Percentiles rank a stretch among this genome's conserved stretches.
Evolutionary conservation across 2,329 filamentous ascomycete genomes (phyloP).

Genomic region (Beauveria brongniartii): DNA sequence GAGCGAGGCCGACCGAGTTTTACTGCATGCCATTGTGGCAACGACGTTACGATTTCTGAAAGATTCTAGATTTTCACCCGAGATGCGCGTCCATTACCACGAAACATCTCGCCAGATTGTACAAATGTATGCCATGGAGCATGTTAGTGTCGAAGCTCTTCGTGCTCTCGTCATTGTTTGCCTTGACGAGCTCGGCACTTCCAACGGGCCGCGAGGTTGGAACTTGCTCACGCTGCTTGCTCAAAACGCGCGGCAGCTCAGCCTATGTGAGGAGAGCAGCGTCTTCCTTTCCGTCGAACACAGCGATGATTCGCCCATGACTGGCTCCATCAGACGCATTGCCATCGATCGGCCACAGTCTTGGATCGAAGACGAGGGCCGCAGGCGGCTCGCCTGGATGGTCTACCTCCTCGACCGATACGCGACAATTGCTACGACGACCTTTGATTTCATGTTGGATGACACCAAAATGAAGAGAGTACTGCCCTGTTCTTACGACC

Average conservation of each 20-base stretch:
- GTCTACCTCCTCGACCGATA: conserved; percentile 37
- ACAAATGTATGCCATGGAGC: conserved; percentile 34
- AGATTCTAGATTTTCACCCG: conserved; percentile 28
- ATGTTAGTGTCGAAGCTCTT: conserved; percentile 31
- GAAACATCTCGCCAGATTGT: conserved; percentile 30
- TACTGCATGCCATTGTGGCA: conserved; percentile 36
- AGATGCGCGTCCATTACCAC: conserved; percentile 31
- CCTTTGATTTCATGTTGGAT: conserved; percentile 34
- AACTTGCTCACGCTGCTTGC: conserved; percentile 31
- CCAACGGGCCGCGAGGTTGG: conserved; percentile 34
- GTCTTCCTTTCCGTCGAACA: conserved; percentile 27
- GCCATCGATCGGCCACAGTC: conserved; percentile 29
- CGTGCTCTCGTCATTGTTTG: conserved; percentile 33
- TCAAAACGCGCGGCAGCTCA: conserved; percentile 31
- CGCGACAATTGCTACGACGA: conserved; percentile 32
- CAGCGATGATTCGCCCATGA: conserved; percentile 23
- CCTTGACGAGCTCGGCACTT: conserved; percentile 33
- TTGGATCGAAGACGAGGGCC: conserved; percentile 37
- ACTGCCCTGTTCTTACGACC: conserved; percentile 35
- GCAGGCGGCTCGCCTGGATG: conserved; percentile 36
- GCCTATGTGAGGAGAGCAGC: conserved; percentile 31
- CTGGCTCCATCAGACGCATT: conserved; percentile 28
- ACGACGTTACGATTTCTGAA: conserved; percentile 35
- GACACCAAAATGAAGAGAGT: conserved; percentile 31
- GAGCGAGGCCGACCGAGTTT: conserved; percentile 30